Evolutionary conservation across 768 basidiomycete genomes (phyloP).

Genomic region (Candolleomyces aberdarensis): DNA sequence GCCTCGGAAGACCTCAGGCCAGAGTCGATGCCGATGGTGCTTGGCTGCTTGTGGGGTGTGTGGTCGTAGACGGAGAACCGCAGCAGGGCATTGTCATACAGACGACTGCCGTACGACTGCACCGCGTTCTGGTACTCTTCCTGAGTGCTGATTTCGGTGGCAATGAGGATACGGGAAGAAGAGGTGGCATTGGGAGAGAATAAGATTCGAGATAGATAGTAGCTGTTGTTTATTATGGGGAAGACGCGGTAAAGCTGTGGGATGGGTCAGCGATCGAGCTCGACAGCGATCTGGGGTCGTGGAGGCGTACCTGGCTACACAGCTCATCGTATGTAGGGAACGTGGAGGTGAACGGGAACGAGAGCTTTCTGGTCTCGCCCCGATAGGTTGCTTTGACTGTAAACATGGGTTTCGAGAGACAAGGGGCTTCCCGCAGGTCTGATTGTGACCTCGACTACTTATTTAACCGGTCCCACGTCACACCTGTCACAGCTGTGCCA

Average conservation of each 20-base stretch:
- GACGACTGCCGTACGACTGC: slow-evolving; percentile 44
- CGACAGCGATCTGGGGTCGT: slow-evolving; percentile 1
- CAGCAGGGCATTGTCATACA: slow-evolving; percentile 58
- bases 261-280: slow-evolving; percentile 21
- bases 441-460: background rate
- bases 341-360: slow-evolving; percentile 44
- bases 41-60: slow-evolving; percentile 34
- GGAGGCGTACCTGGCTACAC: slow-evolving; percentile 52
- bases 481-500: background rate
- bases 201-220: slow-evolving; percentile 63
- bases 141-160: slow-evolving; percentile 52
- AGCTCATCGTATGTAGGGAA: slow-evolving; percentile 68
- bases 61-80: slow-evolving; percentile 62
- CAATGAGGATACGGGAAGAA: slow-evolving; percentile 57
- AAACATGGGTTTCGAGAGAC: slow-evolving; percentile 50
- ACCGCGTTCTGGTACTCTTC: slow-evolving; percentile 57
- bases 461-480: background rate
- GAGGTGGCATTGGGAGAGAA: slow-evolving; percentile 62
- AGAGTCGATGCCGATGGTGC: background rate
- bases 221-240: slow-evolving; percentile 54
- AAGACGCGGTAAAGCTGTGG: slow-evolving; percentile 69
- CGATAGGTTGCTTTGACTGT: slow-evolving; percentile 78
- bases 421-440: slow-evolving; percentile 6
- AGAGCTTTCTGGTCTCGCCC: slow-evolving; percentile 64
- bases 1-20: background rate